Conservation (phyloP, 768 basidiomycete species). For the Agaricus blazei region DNA sequence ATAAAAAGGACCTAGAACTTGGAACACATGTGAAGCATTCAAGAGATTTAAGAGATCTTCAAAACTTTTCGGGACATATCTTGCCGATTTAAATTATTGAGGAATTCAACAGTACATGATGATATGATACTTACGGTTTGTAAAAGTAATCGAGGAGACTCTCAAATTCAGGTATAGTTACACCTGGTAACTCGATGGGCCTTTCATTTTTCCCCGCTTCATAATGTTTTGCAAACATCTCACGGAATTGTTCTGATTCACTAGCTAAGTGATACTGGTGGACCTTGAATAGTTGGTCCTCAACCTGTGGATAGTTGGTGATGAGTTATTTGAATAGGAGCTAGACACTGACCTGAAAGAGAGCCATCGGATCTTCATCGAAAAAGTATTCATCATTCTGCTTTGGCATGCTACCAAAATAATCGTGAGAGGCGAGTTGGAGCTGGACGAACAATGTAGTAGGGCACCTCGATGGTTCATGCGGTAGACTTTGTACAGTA, state of each 20-base stretch:
- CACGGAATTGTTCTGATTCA: conserved; percentile 32
- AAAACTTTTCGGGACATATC: not conserved
- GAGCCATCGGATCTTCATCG: conserved; percentile 15
- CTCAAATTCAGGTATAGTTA: conserved; percentile 30
- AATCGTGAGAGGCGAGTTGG: not conserved
- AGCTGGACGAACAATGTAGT: no score
- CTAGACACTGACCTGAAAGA: conserved; percentile 14
- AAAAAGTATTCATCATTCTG: conserved; percentile 16
- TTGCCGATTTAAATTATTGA: not conserved
- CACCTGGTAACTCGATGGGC: conserved; percentile 27
- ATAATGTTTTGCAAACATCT: conserved; percentile 25
- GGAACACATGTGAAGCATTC: conserved; percentile 31
- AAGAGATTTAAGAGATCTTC: conserved; percentile 32
- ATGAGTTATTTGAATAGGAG: not conserved
- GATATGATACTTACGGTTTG: conserved; percentile 22
- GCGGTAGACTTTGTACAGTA: no score
- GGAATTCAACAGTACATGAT: not conserved
- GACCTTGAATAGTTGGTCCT: conserved; percentile 21
- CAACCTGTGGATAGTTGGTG: conserved; percentile 23
- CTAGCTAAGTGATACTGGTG: conserved; percentile 33
- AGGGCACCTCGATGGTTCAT: no score
- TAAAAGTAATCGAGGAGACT: conserved; percentile 35
- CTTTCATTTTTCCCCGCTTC: conserved; percentile 19
- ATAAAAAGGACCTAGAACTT: conserved; percentile 27
- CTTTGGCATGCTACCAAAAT: not conserved